Percentiles rank a stretch among this genome's conserved stretches.
phyloP scores from a whole-genome alignment of 768 basidiomycete genomes.

The Cubamyces sp. region DNA sequence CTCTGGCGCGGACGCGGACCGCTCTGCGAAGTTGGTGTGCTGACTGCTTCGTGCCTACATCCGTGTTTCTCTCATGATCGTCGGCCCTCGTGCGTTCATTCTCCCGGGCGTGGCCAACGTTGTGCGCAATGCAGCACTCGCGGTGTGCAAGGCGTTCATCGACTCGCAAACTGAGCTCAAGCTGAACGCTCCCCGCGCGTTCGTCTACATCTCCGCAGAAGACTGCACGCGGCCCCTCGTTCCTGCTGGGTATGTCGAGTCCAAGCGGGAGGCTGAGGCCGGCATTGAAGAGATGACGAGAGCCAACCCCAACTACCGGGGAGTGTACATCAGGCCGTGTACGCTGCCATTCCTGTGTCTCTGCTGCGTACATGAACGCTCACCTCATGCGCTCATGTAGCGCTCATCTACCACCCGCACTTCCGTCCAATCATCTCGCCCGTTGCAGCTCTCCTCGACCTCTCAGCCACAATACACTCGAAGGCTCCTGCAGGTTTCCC shows the following conservation, averaged over 20 bases:
- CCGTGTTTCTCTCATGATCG: background rate
- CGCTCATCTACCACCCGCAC: conserved; percentile 96
- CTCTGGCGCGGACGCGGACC: conserved; percentile 1
- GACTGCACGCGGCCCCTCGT: conserved; percentile 90
- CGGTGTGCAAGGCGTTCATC: conserved; percentile 78
- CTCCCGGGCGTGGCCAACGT: background rate
- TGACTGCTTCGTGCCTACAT: background rate
- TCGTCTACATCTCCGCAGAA: conserved; percentile 95
- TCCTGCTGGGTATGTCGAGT: conserved; percentile 83
- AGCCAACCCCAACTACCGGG: conserved; percentile 54
- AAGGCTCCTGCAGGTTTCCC: conserved; percentile 59
- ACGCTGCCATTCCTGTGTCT: conserved; percentile 34
- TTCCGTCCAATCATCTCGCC: conserved; percentile 87
- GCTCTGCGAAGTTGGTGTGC: background rate
- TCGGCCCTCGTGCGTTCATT: background rate
- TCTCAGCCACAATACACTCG: conserved; percentile 74
- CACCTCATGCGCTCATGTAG: conserved; percentile 43
- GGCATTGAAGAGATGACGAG: conserved; percentile 60
- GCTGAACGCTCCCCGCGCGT: conserved; percentile 54
- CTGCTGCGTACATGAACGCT: background rate
- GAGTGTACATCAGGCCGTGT: conserved; percentile 91
- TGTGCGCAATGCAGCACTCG: conserved; percentile 53
- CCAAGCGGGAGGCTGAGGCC: conserved; percentile 91
- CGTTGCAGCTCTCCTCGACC: conserved; percentile 79
- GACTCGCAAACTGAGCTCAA: conserved; percentile 42